Base-by-base conservation (phyloP, 2,329 filamentous ascomycete species). In the Pleurostoma richardsiae region DNA sequence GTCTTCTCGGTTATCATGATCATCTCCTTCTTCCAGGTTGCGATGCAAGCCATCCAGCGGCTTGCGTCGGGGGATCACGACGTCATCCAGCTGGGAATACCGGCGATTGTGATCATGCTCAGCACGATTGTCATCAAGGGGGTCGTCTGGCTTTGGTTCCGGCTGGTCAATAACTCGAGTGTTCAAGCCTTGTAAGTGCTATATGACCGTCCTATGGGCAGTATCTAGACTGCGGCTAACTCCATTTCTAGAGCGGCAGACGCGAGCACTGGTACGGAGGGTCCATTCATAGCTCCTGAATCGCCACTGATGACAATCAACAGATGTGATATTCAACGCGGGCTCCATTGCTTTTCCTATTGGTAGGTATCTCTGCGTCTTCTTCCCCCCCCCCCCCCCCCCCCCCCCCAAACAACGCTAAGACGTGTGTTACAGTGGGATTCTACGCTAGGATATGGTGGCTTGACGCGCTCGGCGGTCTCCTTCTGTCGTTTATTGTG, bases 341-440 rank as follows among this genome's bases (percentile, higher is more conserved):
- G 92, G 94, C 58, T 90, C 86, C 53, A 94, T 95, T 59, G 76
- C 94, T 28, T 95, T 95, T 60, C 90, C 90, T 1, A 79, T 95
- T 6, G 58, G 77, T 80, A 65, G 53, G 72, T 65, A 5, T 5
- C 19, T 28, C 30, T 27, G 29, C 29, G 29, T 29, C 19, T 8
- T 10, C 36, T 29, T 38, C 27, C 30, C 39, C 27, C 19, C 19
- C 19, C n/a, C n/a, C n/a, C n/a, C n/a, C n/a, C n/a, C n/a, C n/a
- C n/a, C n/a, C n/a, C n/a, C n/a, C n/a, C n/a, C n/a, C n/a, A n/a
- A 19, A 19, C 19, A 19, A 2, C 2, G 19, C 19, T 19, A 19
- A 19, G 19, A 19, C 19, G 19, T 19, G 19, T 19, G 19, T 19
- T 19, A 19, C 41, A 77, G 74, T 88, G 46, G 88, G 88, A 28